Evolutionary conservation across 768 basidiomycete species (phyloP).

Genomic region (Auricularia sp.): DNA sequence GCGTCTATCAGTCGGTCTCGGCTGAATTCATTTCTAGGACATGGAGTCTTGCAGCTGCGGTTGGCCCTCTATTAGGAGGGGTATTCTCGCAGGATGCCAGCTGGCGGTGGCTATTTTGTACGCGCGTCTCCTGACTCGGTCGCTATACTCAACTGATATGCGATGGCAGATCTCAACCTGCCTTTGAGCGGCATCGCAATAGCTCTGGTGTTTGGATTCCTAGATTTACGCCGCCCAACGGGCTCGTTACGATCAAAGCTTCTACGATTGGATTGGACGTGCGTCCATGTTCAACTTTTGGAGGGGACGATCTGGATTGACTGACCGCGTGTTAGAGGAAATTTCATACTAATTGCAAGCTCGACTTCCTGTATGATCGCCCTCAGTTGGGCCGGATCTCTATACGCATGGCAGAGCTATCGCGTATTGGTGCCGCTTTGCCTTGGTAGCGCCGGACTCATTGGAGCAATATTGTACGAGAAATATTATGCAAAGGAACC

Average conservation of each 20-base stretch:
- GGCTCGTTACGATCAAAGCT: neutral
- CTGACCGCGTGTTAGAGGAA: neutral
- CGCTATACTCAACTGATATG: neutral
- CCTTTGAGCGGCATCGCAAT: slow-evolving; percentile 1
- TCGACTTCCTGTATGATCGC: neutral
- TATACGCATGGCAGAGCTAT: neutral
- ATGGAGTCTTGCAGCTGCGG: slow-evolving; percentile 1
- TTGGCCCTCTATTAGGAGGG: neutral
- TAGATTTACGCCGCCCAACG: neutral
- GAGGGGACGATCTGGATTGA: neutral
- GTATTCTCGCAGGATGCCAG: slow-evolving; percentile 1
- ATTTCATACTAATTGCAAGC: neutral
- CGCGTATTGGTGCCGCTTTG: neutral
- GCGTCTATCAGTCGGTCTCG: neutral
- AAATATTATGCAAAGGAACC: neutral
- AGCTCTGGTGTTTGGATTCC: neutral
- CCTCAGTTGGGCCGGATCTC: neutral
- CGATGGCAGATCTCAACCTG: slow-evolving; percentile 1
- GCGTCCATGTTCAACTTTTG: neutral
- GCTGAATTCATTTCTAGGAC: neutral
- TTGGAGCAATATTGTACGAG: neutral
- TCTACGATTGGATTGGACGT: neutral
- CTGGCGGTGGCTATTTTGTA: slow-evolving; percentile 5
- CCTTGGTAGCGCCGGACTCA: neutral
- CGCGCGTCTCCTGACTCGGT: neutral